Percentiles rank a stretch among this genome's conserved stretches.
phyloP scores from a whole-genome alignment of 1,284 basidiomycete genomes.

The Abortiporus biennis region DNA sequence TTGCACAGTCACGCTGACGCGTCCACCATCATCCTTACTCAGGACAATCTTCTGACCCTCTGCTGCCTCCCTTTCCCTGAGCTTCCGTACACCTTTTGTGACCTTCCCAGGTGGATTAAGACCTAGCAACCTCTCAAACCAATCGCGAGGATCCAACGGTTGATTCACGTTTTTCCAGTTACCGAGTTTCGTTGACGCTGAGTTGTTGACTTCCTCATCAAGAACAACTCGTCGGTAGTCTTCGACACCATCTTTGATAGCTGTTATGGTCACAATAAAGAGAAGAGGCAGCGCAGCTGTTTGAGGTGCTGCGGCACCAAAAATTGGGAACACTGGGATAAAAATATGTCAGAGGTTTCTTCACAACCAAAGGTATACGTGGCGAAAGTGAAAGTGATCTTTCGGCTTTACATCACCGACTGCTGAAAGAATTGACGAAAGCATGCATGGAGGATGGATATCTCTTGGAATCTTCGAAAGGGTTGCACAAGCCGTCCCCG shows the following conservation, averaged over 20 bases:
- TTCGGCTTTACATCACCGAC: neutral
- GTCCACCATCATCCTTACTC: slow-evolving; percentile 38
- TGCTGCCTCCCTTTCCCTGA: slow-evolving; percentile 79
- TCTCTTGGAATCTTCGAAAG: no score
- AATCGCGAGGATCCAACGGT: slow-evolving; percentile 70
- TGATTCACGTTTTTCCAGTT: slow-evolving; percentile 91
- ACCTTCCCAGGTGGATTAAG: slow-evolving; percentile 68
- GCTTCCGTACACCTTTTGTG: slow-evolving; percentile 79
- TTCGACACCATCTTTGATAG: slow-evolving; percentile 92
- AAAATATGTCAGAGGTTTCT: slow-evolving; percentile 1
- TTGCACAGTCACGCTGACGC: slow-evolving; percentile 30
- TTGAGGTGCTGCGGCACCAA: slow-evolving; percentile 83
- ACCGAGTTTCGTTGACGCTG: slow-evolving; percentile 80
- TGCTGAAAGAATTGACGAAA: no score
- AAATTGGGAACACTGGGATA: slow-evolving; percentile 75
- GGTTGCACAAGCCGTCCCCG: no score
- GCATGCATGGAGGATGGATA: no score
- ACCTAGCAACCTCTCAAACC: slow-evolving; percentile 68
- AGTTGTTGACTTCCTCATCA: slow-evolving; percentile 91
- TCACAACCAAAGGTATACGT: neutral
- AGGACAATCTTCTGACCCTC: slow-evolving; percentile 60
- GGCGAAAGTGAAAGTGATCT: neutral
- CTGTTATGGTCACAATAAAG: slow-evolving; percentile 86
- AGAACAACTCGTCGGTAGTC: slow-evolving; percentile 85
- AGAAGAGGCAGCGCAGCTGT: slow-evolving; percentile 85